Percentiles rank a stretch among this genome's conserved stretches.
Evolutionary conservation across 192 early-diverging fungal genomes (phyloP).

Genomic region (Podila clonocystis): DNA sequence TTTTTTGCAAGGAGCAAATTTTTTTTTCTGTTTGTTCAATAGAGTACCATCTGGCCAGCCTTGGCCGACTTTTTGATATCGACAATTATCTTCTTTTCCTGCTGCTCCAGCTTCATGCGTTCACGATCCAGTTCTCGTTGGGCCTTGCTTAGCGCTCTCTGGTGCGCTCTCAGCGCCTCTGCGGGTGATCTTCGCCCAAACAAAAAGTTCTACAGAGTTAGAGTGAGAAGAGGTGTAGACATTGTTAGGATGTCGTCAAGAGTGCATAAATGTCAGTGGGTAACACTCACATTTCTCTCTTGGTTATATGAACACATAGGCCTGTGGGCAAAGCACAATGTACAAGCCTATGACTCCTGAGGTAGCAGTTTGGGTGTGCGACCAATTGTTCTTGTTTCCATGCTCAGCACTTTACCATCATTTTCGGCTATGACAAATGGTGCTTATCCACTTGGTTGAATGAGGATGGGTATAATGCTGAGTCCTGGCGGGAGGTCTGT

Average conservation of each 20-base stretch:
- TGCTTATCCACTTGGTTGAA: no score
- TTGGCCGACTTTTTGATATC: conserved; percentile 96
- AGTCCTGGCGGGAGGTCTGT: no score
- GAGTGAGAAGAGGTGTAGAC: no score
- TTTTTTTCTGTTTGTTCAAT: no score
- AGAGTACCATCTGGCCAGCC: conserved; percentile 85
- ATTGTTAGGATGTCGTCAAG: neutral
- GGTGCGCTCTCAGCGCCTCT: conserved; percentile 92
- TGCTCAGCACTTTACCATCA: neutral
- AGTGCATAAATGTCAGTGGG: neutral
- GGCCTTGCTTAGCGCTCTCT: conserved; percentile 86
- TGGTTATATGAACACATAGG: no score
- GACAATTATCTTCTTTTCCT: conserved; percentile 94
- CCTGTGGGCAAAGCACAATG: neutral
- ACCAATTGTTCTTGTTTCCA: neutral
- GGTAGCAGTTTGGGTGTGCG: neutral
- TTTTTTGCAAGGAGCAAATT: neutral
- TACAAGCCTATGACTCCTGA: neutral
- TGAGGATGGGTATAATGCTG: no score
- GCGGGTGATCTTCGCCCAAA: conserved; percentile 90
- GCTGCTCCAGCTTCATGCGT: conserved; percentile 84
- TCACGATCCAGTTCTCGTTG: conserved; percentile 95
- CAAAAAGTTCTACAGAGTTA: conserved; percentile 62
- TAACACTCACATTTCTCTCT: no score
- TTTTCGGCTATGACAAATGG: neutral